phyloP scores from a whole-genome alignment of 768 basidiomycete genomes.

The Podaxis sp. region DNA sequence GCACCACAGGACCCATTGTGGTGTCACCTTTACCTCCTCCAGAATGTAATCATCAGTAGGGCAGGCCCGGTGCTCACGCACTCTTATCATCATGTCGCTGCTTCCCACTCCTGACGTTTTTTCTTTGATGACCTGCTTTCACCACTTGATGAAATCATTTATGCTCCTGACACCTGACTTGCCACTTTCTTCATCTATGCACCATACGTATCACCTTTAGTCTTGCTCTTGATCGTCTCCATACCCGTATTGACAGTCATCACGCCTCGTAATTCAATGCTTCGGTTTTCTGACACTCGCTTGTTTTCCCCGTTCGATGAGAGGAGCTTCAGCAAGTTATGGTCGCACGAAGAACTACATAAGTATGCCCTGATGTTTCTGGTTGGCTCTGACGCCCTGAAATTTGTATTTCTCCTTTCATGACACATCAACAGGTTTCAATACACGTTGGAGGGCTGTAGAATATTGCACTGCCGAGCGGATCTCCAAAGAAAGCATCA shows the following conservation, averaged over 20 bases:
- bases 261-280: not conserved
- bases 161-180: no score
- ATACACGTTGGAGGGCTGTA: no score
- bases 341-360: no score
- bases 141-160: not conserved
- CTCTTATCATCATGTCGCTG: not conserved
- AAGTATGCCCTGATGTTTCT: no score
- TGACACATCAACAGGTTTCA: no score
- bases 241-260: not conserved
- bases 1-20: not conserved
- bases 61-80: no score
- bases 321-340: no score
- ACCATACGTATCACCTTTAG: not conserved
- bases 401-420: no score
- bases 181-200: not conserved
- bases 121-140: not conserved
- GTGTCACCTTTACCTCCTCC: conserved; percentile 9
- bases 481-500: no score
- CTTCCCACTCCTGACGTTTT: not conserved
- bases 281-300: not conserved
- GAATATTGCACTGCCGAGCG: no score
- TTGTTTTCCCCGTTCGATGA: not conserved
- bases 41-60: conserved; percentile 8
- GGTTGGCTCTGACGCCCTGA: no score
- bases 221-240: not conserved